Base-by-base conservation (phyloP, 108 stramenopile genomes). In the Nitzschia palea region DNA sequence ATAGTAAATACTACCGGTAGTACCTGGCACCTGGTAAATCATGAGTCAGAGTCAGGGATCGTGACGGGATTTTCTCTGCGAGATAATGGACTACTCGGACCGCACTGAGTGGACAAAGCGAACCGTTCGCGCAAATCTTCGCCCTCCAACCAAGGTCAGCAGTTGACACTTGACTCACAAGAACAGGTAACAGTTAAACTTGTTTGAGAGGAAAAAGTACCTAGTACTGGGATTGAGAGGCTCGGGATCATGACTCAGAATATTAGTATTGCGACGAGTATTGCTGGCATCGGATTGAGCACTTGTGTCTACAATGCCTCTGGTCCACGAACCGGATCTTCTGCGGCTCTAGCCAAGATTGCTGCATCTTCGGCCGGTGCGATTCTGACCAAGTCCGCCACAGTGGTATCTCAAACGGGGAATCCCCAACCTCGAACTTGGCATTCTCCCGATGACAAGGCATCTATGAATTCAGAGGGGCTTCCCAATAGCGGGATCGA, bases 401-500 rank as follows among this genome's bases (percentile, higher is more conserved):
- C 95, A 1, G 2, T 94, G 8, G 55, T 29, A 2, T 48, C 56
- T 12, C 95, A 96, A 60, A 84, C 36, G 20, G 95, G 95, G 35
- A 93, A 96, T 74, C 88, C 88, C 37, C 77, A 80, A 57, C 94
- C 94, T 20, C 77, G 94, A 2, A 79, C 73, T 10, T 81, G 78
- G 74, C 84, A 81, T 35, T 32, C 70, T 31, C 53, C 53, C 4
- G 71, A 73, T 44, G 61, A 69, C 35, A 48, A 59, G 37, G 82
- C 83, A 33, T 88, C 88, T 2, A 72, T 94, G 62, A 96, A 96
- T 59, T 94, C 91, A 9, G 95, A 96, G 75, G 95, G 95, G 26
- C 81, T 96, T 20, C 95, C 95, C 17, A 96, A 96, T 76, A 79
- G 66, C 50, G 93, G 93, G 10, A 94, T 96, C 65, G 95, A 94